Evolutionary conservation across 129 eudicot genomes (phyloP), one percentile per base, ranked within the genome.

Genomic region (Helichrysum umbraculigerum): DNA sequence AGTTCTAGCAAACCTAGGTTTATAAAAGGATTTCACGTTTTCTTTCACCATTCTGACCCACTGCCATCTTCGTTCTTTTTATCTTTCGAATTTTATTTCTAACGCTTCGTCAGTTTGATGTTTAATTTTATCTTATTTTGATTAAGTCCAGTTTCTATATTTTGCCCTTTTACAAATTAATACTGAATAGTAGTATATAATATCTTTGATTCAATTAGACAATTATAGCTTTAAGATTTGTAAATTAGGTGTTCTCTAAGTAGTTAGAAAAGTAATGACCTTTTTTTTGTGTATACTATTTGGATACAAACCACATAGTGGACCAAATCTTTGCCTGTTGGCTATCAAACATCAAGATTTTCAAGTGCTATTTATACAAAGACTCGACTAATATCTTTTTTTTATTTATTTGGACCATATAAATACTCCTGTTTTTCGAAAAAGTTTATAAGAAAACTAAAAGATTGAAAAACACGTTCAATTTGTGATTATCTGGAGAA

Each of bases 301-400:
- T 47, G 77, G 66, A 71, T 71, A 78, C 65, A 25, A 61, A 32
- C 17, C 82, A 72, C 73, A 72, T 79, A 78, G 73, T 79, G 83
- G 78, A 65, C 73, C 78, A 63, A 30, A 78, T 47, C 17, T 47
- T 42, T 42, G 76, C 32, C 69, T 57, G 75, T 56, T 68, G 61
- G 32, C 42, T 68, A 68, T 68, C 69, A 77, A 56, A 68, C 68
- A 77, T 77, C 75, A 72, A 34, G 29, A 63, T 28, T 61, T 39
- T 7, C 17, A 54, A 37, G 60, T 17, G 4, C 75, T 71, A 0
- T 25, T 25, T 0, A 0, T 25, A 25, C 28, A 25, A 25, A 1
- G 28, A 25, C 28, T 25, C 28, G 0, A 1, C 28, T 25, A 25
- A 25, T 25, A 0, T 25, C 28, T 25, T 25, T 25, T 47, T 47